A percentile compares a stretch with the other conserved stretches of the same genome.
Conservation (phyloP, 2,329 filamentous ascomycete genomes). For the Verticillium nonalfalfae region DNA sequence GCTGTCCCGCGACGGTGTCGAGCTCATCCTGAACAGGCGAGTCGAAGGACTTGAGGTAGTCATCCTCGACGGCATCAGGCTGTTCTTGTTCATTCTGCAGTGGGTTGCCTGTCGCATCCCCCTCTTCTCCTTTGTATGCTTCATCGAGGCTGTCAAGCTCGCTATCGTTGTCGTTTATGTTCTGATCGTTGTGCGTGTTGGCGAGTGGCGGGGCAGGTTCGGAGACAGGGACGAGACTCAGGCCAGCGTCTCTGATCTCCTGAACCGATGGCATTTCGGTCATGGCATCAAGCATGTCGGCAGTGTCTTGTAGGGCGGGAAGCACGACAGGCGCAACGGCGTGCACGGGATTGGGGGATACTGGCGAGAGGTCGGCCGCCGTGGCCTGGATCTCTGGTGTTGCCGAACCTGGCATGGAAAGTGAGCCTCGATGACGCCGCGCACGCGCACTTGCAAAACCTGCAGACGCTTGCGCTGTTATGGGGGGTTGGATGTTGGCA, state of each 20-base stretch:
- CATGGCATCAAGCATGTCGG: constrained; percentile 43
- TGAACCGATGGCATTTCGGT: constrained; percentile 8
- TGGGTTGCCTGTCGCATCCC: constrained; percentile 19
- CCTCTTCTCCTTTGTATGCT: constrained; percentile 34
- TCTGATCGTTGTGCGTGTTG: constrained; percentile 16
- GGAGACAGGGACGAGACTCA: constrained; percentile 10
- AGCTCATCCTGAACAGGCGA: constrained; percentile 33
- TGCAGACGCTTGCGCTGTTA: not conserved
- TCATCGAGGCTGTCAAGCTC: constrained; percentile 40
- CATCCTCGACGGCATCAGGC: constrained; percentile 30
- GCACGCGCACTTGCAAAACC: not conserved
- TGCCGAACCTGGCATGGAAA: constrained; percentile 1
- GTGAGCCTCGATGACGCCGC: not conserved
- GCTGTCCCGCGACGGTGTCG: constrained; percentile 22
- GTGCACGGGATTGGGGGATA: constrained; percentile 43
- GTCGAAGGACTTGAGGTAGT: constrained; percentile 46
- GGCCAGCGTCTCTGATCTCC: constrained; percentile 12
- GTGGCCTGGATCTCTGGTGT: constrained; percentile 40
- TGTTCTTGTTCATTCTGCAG: constrained; percentile 19
- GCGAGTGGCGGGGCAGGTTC: constrained; percentile 19
- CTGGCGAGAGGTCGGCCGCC: constrained; percentile 45
- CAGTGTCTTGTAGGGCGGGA: constrained; percentile 45
- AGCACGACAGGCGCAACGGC: constrained; percentile 39
- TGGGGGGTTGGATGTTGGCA: not conserved
- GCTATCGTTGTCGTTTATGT: constrained; percentile 23